Evolutionary conservation across 2,329 filamentous ascomycete species (phyloP), one percentile per base, ranked within the genome.

Genomic region (Xylaria sp.): DNA sequence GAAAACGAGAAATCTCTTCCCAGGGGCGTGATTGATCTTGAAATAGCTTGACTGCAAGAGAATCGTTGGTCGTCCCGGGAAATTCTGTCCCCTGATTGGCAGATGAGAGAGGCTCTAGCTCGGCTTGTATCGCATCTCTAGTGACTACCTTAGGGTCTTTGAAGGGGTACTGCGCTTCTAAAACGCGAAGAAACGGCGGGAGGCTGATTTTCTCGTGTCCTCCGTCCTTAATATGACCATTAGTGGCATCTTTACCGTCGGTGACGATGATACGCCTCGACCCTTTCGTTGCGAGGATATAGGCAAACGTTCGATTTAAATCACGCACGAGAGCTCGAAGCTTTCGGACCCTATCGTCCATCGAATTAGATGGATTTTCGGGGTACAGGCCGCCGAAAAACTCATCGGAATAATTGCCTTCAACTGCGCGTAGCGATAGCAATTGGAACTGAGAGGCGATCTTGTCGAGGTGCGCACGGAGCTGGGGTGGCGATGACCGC

Each of bases 181-280:
- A 75, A 0, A 60, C 42, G 0, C 69, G 39, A 21, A 84, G 75
- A 53, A 78, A 78, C 0, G 65, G 65, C 0, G 80, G 77, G 0
- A 75, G 6, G 1, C 68, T 62, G 1, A 61, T 47, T 19, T 47
- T 19, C 0, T 71, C 7, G 5, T 19, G 51, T 0, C 86, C 85
- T 0, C 91, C 76, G 72, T 92, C 89, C 3, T 83, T 2, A 3
- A 11, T 11, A 21, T 42, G 7, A 3, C 4, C 19, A n/a, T 59
- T 6, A 6, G 42, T 30, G 6, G 12, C 61, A 30, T 61, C 42
- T 1, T 1, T 5, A 3, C 45, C 9, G 11, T 67, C 59, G 30
- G 27, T 56, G n/a, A 72, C 30, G 27, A 77, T 75, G 8, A 69
- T 65, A n/a, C 70, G 73, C 21, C 71, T 72, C 4, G 72, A 72